Conservation (phyloP, 306 rosid genomes). For the Lotus japonicus region DNA sequence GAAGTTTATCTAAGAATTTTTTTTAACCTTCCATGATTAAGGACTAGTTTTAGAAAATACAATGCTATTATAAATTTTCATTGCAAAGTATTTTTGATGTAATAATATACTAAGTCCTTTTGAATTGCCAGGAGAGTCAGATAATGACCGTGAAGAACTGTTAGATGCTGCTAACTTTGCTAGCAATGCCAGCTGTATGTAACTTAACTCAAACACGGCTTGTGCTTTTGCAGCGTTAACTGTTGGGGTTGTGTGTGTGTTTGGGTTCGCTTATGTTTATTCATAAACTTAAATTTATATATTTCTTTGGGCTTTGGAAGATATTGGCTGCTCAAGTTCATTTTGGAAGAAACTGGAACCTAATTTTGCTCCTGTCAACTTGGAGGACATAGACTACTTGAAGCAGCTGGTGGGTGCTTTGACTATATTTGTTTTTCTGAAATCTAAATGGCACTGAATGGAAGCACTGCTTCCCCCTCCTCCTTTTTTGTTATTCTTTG, state of each 20-base stretch:
- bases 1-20: neutral
- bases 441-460: slow-evolving; percentile 19
- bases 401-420: slow-evolving; percentile 61
- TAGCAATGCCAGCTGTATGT: slow-evolving; percentile 61
- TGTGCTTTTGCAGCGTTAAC: neutral
- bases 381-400: slow-evolving; percentile 41
- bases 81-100: slow-evolving; percentile 7
- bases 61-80: neutral
- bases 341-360: slow-evolving; percentile 84
- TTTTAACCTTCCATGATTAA: neutral
- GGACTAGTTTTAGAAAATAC: neutral
- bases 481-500: slow-evolving; percentile 20
- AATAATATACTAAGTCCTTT: slow-evolving; percentile 17
- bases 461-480: neutral
- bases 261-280: neutral
- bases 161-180: slow-evolving; percentile 69
- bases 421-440: slow-evolving; percentile 8
- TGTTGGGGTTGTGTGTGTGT: neutral
- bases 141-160: slow-evolving; percentile 68
- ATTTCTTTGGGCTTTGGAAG: slow-evolving; percentile 34
- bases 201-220: slow-evolving; percentile 19
- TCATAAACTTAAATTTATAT: neutral
- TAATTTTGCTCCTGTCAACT: slow-evolving; percentile 48
- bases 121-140: slow-evolving; percentile 56
- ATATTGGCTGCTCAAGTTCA: slow-evolving; percentile 57